These are phyloP conservation scores for Nelumbo lutea DNA, from an alignment of 164 flowering plant species.

Conservation along the genomic window DNA sequence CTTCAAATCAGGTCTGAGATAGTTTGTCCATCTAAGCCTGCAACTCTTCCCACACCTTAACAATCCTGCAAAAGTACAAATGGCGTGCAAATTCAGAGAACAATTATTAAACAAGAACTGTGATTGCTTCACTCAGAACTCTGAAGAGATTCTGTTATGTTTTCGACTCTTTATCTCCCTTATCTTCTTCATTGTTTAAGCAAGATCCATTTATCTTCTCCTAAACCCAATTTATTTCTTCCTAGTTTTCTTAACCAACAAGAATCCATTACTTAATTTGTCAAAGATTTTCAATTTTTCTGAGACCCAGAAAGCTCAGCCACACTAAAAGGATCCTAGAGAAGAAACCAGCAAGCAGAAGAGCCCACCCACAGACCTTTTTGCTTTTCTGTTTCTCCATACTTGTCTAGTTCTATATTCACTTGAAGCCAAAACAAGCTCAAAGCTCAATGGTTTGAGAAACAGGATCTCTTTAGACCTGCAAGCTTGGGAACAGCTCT, in stretches of 20 bases:
- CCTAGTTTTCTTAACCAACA: too few relatives aligned
- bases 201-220: too few relatives aligned
- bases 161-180: too few relatives aligned
- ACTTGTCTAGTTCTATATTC: background rate
- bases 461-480: constrained; percentile 27
- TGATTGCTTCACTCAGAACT: background rate
- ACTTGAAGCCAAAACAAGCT: too few relatives aligned
- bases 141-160: too few relatives aligned
- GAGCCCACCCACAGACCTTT: background rate
- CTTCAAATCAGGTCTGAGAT: constrained; percentile 67
- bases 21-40: constrained; percentile 71
- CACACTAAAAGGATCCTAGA: too few relatives aligned
- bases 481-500: constrained; percentile 77
- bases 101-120: background rate
- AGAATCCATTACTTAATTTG: too few relatives aligned
- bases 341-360: background rate
- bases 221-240: too few relatives aligned
- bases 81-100: background rate
- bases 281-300: too few relatives aligned
- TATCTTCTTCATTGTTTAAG: too few relatives aligned
- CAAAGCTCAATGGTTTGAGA: background rate
- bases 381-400: too few relatives aligned
- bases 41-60: constrained; percentile 70
- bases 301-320: too few relatives aligned
- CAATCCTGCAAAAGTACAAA: constrained; percentile 35